Percentiles rank a stretch among this genome's conserved stretches.
Evolutionary conservation across 2,329 filamentous ascomycete genomes (phyloP).

Genomic region (Xylariomycetidae sp.): DNA sequence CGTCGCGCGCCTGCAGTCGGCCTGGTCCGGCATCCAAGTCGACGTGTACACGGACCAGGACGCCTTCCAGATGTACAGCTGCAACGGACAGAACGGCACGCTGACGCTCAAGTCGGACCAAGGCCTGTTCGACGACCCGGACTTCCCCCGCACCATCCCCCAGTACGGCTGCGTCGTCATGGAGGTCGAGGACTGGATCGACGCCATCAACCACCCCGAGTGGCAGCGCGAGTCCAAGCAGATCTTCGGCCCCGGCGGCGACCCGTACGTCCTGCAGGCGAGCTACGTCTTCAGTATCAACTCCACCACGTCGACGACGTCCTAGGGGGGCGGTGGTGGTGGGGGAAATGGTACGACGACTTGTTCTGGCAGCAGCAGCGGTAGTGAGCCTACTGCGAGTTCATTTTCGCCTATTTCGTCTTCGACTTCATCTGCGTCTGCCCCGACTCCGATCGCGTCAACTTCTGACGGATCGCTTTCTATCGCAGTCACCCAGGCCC

Average conservation of each 20-base stretch:
- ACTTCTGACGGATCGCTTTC: too few relatives aligned
- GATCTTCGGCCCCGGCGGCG: slow-evolving; percentile 54
- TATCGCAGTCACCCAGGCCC: too few relatives aligned
- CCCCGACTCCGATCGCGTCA: too few relatives aligned
- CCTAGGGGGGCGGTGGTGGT: slow-evolving; percentile 13
- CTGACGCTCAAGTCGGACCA: slow-evolving; percentile 67
- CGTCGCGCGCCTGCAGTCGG: slow-evolving; percentile 63
- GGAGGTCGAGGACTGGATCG: slow-evolving; percentile 92
- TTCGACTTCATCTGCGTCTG: too few relatives aligned
- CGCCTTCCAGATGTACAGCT: slow-evolving; percentile 85
- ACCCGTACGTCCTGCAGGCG: slow-evolving; percentile 58
- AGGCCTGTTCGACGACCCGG: slow-evolving; percentile 51
- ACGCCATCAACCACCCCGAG: slow-evolving; percentile 85
- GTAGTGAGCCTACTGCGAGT: too few relatives aligned
- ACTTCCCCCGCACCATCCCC: slow-evolving; percentile 58
- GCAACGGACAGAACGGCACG: slow-evolving; percentile 69
- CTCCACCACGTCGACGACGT: slow-evolving; percentile 20
- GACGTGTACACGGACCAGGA: slow-evolving; percentile 81
- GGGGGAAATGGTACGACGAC: slow-evolving; percentile 1
- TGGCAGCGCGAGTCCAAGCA: slow-evolving; percentile 68
- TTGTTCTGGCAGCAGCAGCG: too few relatives aligned
- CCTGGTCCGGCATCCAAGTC: slow-evolving; percentile 77
- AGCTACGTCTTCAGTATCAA: slow-evolving; percentile 56
- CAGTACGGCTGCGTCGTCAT: slow-evolving; percentile 84
- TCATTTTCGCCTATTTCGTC: too few relatives aligned